phyloP scores from a whole-genome alignment of 2,329 filamentous ascomycete genomes.

The Colletotrichum sp. region DNA sequence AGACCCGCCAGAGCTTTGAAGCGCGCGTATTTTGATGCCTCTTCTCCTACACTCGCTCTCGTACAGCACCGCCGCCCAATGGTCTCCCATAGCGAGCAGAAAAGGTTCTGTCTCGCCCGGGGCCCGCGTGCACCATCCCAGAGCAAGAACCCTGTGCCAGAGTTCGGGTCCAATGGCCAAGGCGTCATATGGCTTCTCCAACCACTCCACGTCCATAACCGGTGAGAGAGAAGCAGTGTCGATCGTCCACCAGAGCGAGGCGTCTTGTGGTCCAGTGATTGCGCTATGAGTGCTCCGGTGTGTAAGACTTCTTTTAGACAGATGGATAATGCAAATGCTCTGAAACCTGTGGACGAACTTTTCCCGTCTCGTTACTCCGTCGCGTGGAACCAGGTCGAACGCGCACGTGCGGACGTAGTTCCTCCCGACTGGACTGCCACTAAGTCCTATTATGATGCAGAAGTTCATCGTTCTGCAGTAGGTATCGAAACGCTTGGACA shows the following conservation, averaged over 20 bases:
- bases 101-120: neutral
- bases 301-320: neutral
- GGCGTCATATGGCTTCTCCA: neutral
- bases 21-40: neutral
- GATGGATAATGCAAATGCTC: neutral
- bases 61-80: neutral
- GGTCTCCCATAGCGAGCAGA: neutral
- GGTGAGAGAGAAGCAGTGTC: neutral
- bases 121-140: neutral
- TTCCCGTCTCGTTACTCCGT: neutral
- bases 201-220: neutral
- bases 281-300: neutral
- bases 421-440: neutral
- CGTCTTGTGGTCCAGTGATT: too few species aligned
- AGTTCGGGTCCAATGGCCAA: neutral
- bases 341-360: neutral
- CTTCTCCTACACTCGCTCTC: neutral
- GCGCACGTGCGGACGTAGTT: neutral
- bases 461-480: neutral
- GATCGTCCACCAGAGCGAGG: neutral
- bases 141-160: neutral
- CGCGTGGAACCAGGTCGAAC: neutral
- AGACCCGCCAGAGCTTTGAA: neutral
- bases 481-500: neutral
- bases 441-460: neutral